Conservation (phyloP, 2,329 filamentous ascomycete species). For the Calonectria crousiana region DNA sequence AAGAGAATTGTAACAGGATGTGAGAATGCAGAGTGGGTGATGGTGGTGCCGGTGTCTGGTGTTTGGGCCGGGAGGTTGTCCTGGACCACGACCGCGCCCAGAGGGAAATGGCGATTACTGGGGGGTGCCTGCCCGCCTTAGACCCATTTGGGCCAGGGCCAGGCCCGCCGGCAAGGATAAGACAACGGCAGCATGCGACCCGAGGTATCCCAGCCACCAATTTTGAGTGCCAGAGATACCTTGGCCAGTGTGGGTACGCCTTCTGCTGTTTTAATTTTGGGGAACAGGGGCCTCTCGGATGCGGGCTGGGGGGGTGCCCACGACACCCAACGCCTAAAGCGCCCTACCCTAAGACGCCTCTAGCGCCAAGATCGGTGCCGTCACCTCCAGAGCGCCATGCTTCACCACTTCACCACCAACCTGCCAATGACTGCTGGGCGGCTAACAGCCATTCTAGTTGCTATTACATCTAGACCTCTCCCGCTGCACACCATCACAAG, state of each 20-base stretch:
- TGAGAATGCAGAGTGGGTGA: conserved; percentile 38
- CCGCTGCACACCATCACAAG: conserved; percentile 5
- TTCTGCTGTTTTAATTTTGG: conserved; percentile 45
- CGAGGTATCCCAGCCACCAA: conserved; percentile 26
- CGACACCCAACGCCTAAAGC: conserved; percentile 17
- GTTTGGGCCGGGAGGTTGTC: conserved; percentile 41
- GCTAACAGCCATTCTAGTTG: background rate
- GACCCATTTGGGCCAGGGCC: conserved; percentile 25
- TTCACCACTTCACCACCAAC: background rate
- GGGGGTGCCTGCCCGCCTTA: conserved; percentile 29
- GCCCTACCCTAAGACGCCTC: conserved; percentile 8
- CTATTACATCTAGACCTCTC: background rate
- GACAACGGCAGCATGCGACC: conserved; percentile 15
- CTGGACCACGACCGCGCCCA: conserved; percentile 29
- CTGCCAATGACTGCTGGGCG: background rate
- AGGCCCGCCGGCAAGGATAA: conserved; percentile 31
- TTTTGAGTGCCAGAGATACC: conserved; percentile 30
- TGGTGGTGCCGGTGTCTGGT: conserved; percentile 38
- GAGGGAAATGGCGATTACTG: conserved; percentile 42
- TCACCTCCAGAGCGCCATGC: conserved; percentile 31
- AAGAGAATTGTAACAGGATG: conserved; percentile 31
- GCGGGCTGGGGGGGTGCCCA: conserved; percentile 33
- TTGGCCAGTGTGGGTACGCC: conserved; percentile 23
- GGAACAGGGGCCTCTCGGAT: conserved; percentile 43
- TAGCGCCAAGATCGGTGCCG: conserved; percentile 29